Percentiles rank a stretch among this genome's conserved stretches.
Conservation (phyloP, 1,284 basidiomycete species). For the Leucoagaricus sp. region DNA sequence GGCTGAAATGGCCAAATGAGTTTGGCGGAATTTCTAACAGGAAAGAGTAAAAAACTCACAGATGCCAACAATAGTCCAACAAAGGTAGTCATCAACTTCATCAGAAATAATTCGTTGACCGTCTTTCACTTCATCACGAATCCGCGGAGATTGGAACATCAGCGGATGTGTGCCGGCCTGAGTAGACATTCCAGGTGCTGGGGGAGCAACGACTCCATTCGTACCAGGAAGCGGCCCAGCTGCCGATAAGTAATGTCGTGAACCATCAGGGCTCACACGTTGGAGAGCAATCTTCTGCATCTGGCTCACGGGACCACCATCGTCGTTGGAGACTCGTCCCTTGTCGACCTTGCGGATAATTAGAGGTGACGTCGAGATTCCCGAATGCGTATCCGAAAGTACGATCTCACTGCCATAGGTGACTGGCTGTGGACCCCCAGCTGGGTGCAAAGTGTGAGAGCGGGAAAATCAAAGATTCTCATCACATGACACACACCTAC, state of each 20-base stretch:
- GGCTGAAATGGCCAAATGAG: constrained; percentile 43
- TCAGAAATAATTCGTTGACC: constrained; percentile 70
- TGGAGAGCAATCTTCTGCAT: constrained; percentile 96
- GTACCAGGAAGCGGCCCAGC: constrained; percentile 79
- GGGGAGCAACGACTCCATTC: constrained; percentile 62
- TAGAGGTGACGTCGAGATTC: constrained; percentile 84
- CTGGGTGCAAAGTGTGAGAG: constrained; percentile 39
- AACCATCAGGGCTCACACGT: constrained; percentile 77
- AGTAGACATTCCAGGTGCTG: constrained; percentile 66
- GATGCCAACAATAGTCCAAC: constrained; percentile 95
- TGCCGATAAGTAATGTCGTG: constrained; percentile 80
- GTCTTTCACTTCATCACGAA: constrained; percentile 75
- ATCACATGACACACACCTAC: constrained; percentile 62
- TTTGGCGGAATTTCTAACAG: constrained; percentile 13
- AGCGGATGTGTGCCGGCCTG: constrained; percentile 80
- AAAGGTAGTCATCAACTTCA: constrained; percentile 92
- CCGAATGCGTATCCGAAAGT: constrained; percentile 82
- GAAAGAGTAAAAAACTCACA: constrained; percentile 57
- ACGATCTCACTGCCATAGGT: constrained; percentile 91
- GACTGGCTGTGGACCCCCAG: constrained; percentile 70
- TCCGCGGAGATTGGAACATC: constrained; percentile 73
- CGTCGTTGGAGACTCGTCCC: constrained; percentile 77
- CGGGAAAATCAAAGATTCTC: constrained; percentile 39
- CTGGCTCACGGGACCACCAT: constrained; percentile 91
- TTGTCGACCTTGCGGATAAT: constrained; percentile 94